Base-by-base conservation (phyloP, 2,329 filamentous ascomycete genomes). In the Trichophyton schoenleinii region DNA sequence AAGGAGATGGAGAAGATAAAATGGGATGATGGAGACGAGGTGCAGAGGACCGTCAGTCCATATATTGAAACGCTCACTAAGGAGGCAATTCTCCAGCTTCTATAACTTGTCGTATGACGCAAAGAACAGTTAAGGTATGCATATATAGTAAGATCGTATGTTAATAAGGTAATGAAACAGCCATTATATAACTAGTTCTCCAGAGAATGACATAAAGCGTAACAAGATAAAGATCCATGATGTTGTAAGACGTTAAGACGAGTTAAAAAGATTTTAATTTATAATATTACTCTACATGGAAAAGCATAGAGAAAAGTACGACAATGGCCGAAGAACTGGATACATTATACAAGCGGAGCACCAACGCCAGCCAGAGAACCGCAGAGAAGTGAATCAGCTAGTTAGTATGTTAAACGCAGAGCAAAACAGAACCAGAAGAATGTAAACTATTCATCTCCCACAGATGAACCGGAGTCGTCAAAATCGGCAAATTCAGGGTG, bases 41-140 rank as follows among this genome's bases (percentile, higher is more conserved):
- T 60, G 68, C 73, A 31, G 73, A 74, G 58, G 71, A 68, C 9
- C 25, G 76, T 79, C 3, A 87, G 85, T 65, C 71, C 81, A 2
- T 91, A 90, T 72, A 89, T 92, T 82, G 88, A 92, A 73, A 89
- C 84, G 2, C 75, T 94, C 59, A 85, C 82, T 15, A 91, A 88
- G 71, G 89, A 94, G 68, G 22, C 22, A 22, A 22, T 22, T 22
- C 22, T 22, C 22, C 3, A 2, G 22, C 22, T 2, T 2, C 22
- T 22, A 22, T 22, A 22, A 22, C 22, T 22, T 22, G 1, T 18
- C 18, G 18, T 18, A 22, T 22, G 22, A 22, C 2, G 22, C 22
- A 22, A 22, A 22, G 22, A 22, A 22, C 22, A 22, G 22, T 1
- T 22, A 22, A 22, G 22, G 22, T 22, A 22, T 22, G 2, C 22